phyloP scores from a whole-genome alignment of 371 early-diverging fungal species.

The Paraphysoderma sedebokerense region DNA sequence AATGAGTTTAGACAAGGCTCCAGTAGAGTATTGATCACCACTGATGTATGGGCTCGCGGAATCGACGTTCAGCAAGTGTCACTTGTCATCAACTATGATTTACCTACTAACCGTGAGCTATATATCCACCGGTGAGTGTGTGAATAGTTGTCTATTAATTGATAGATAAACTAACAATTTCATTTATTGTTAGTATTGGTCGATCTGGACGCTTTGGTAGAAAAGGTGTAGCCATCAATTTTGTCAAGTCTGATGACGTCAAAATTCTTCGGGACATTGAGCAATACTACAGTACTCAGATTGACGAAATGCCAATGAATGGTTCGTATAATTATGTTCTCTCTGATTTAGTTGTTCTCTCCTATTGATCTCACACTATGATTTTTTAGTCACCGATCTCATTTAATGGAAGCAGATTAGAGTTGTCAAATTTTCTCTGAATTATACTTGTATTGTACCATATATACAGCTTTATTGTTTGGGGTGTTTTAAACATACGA shows the following conservation, averaged over 20 bases:
- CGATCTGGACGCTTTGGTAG: constrained; percentile 99
- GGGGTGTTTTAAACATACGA: too few relatives aligned
- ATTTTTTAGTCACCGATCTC: too few relatives aligned
- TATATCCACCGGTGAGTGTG: constrained; percentile 63
- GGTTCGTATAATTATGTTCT: constrained; percentile 59
- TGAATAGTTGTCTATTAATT: constrained; percentile 1
- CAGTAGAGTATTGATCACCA: constrained; percentile 93
- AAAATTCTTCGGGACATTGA: constrained; percentile 86
- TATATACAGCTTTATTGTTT: too few relatives aligned
- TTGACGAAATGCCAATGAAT: constrained; percentile 89
- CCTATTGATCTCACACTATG: too few relatives aligned
- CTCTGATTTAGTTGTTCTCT: too few relatives aligned
- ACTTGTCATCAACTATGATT: constrained; percentile 96
- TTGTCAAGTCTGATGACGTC: constrained; percentile 88
- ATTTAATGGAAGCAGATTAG: too few relatives aligned
- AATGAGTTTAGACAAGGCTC: constrained; percentile 90
- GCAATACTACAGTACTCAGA: constrained; percentile 95
- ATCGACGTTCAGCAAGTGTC: constrained; percentile 99
- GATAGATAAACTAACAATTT: background rate
- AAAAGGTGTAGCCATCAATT: constrained; percentile 99
- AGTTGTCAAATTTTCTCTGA: too few relatives aligned
- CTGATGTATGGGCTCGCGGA: constrained; percentile 97
- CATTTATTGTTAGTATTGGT: constrained; percentile 56
- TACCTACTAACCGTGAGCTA: constrained; percentile 89
- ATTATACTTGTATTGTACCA: too few relatives aligned